phyloP scores from a whole-genome alignment of 2,329 filamentous ascomycete genomes.

The Aspergillus proliferans region DNA sequence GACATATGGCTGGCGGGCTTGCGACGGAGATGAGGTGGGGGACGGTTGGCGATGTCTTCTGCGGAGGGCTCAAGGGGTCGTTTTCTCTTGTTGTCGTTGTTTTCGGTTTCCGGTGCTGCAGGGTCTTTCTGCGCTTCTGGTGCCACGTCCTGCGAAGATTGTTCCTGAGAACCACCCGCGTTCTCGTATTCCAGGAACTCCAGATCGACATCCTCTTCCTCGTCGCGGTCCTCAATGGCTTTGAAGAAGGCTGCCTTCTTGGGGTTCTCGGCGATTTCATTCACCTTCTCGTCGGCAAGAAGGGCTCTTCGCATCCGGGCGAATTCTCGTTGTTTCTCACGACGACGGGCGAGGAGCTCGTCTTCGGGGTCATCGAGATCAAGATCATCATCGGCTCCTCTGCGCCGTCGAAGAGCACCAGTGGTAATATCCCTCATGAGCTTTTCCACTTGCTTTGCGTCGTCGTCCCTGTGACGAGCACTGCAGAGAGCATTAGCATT shows the following conservation, averaged over 20 bases:
- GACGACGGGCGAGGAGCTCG: slow-evolving; percentile 63
- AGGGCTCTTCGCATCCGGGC: slow-evolving; percentile 86
- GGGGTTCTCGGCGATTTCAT: slow-evolving; percentile 81
- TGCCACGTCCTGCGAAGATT: slow-evolving; percentile 19
- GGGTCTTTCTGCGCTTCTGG: slow-evolving; percentile 16
- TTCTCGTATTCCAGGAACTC: slow-evolving; percentile 57
- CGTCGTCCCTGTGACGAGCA: slow-evolving; percentile 68
- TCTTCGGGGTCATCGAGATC: slow-evolving; percentile 90
- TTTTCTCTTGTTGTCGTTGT: slow-evolving; percentile 32
- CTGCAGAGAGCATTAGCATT: slow-evolving; percentile 40
- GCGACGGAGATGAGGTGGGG: slow-evolving; percentile 57
- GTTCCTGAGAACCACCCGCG: slow-evolving; percentile 37
- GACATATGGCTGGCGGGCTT: slow-evolving; percentile 48
- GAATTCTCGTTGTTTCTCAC: slow-evolving; percentile 81
- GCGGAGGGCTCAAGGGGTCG: slow-evolving; percentile 33
- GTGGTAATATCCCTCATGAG: slow-evolving; percentile 90
- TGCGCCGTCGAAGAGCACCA: slow-evolving; percentile 77
- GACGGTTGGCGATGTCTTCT: slow-evolving; percentile 44
- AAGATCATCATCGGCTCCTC: slow-evolving; percentile 64
- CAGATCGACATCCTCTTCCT: slow-evolving; percentile 64
- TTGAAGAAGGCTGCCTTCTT: slow-evolving; percentile 86
- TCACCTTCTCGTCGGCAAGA: slow-evolving; percentile 80
- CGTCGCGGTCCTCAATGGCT: slow-evolving; percentile 77
- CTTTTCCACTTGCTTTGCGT: slow-evolving; percentile 84
- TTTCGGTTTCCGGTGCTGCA: slow-evolving; percentile 9